Percentiles rank a stretch among this genome's conserved stretches.
Evolutionary conservation across 192 early-diverging fungal genomes (phyloP).

Genomic region (Thamnidium elegans): DNA sequence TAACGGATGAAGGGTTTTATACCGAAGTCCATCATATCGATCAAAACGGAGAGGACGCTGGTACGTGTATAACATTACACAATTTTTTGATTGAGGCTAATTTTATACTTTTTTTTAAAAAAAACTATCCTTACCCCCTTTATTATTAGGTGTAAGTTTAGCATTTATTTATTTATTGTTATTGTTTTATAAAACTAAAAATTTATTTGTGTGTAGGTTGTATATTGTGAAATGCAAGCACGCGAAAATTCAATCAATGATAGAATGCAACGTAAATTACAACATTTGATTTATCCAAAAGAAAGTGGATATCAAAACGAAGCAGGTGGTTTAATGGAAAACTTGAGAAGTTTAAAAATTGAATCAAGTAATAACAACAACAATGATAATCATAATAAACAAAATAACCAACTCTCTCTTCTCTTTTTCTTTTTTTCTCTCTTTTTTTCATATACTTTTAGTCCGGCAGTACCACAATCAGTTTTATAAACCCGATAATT

Average conservation of each 20-base stretch:
- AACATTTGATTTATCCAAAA: constrained; percentile 52
- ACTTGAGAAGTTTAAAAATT: constrained; percentile 45
- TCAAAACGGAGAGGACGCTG: constrained; percentile 57
- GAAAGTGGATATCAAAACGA: constrained; percentile 54
- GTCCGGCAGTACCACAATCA: constrained; percentile 43
- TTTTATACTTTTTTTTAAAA: constrained; percentile 5
- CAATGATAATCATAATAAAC: neutral
- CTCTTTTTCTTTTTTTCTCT: no score
- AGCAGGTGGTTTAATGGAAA: constrained; percentile 56
- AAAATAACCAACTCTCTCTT: neutral
- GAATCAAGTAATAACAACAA: constrained; percentile 42
- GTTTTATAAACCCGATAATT: constrained; percentile 59
- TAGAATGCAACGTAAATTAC: constrained; percentile 38
- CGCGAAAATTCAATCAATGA: constrained; percentile 41
- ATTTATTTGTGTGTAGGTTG: constrained; percentile 34
- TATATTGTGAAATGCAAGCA: constrained; percentile 61
- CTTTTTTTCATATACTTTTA: neutral
- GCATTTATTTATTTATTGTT: neutral
- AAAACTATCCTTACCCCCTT: constrained; percentile 8
- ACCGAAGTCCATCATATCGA: constrained; percentile 62
- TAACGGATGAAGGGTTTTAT: constrained; percentile 52
- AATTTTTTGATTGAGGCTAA: neutral
- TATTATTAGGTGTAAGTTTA: constrained; percentile 15
- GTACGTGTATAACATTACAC: constrained; percentile 31
- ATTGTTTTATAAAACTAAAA: constrained; percentile 1